These are phyloP conservation scores for Oryza punctata DNA, from an alignment of 176 grass and related monocot genomes.

Conservation along the genomic window DNA sequence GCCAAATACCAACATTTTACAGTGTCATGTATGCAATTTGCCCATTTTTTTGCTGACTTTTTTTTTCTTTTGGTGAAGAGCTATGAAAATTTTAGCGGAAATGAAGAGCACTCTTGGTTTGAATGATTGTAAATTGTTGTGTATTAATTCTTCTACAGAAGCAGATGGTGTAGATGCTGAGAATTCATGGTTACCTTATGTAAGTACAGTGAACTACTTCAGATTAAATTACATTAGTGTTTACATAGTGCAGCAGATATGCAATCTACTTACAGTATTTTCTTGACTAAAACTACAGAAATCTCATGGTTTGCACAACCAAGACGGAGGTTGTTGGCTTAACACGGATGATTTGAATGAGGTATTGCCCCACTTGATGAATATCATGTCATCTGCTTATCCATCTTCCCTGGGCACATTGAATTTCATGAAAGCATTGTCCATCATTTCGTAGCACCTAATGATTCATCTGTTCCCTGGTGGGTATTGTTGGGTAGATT, in stretches of 20 bases:
- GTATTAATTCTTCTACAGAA: slow-evolving; percentile 81
- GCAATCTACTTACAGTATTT: slow-evolving; percentile 44
- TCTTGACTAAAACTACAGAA: slow-evolving; percentile 56
- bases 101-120: slow-evolving; percentile 82
- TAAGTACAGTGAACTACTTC: slow-evolving; percentile 53
- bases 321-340: slow-evolving; percentile 62
- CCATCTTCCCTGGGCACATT: slow-evolving; percentile 22
- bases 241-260: slow-evolving; percentile 30
- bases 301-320: slow-evolving; percentile 58
- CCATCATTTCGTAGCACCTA: slow-evolving; percentile 23
- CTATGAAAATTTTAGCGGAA: slow-evolving; percentile 74
- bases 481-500: slow-evolving; percentile 18
- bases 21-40: background rate
- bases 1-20: background rate
- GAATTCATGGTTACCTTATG: slow-evolving; percentile 92
- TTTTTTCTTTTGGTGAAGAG: slow-evolving; percentile 54
- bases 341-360: slow-evolving; percentile 81
- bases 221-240: slow-evolving; percentile 6
- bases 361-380: slow-evolving; percentile 55
- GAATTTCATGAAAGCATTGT: slow-evolving; percentile 3
- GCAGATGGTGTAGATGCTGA: slow-evolving; percentile 51
- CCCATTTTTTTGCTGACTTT: slow-evolving; percentile 28
- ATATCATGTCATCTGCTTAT: slow-evolving; percentile 34
- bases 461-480: background rate
- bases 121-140: slow-evolving; percentile 88